Evolutionary conservation across 495 filamentous ascomycete genomes (phyloP).

Genomic region (Aspergillus hancockii): DNA sequence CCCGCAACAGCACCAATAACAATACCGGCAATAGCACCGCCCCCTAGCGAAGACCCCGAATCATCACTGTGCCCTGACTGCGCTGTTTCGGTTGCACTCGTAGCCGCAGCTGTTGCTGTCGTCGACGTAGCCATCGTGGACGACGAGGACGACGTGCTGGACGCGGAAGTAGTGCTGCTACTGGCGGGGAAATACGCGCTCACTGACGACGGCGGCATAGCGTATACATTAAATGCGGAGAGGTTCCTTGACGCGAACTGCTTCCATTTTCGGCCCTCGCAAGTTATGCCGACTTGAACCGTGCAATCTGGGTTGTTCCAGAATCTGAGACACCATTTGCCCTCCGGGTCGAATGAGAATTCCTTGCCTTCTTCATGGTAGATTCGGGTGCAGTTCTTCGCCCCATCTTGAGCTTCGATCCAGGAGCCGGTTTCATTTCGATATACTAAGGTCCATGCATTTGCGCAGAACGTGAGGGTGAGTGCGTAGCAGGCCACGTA

Average conservation of each 20-base stretch:
- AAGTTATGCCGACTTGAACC: conserved; percentile 10
- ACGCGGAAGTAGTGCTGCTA: conserved; percentile 4
- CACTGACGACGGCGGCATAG: conserved; percentile 11
- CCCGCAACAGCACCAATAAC: conserved; percentile 37
- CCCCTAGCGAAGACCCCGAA: conserved; percentile 11
- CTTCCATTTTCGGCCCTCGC: conserved; percentile 10
- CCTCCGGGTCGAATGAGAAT: conserved; percentile 21
- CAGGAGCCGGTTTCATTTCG: conserved; percentile 14
- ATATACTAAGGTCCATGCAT: conserved; percentile 19
- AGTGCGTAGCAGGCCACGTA: not conserved
- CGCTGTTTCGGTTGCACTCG: conserved; percentile 8
- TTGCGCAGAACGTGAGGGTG: not conserved
- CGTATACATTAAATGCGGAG: conserved; percentile 16
- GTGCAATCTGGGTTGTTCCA: conserved; percentile 12
- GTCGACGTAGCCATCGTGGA: conserved; percentile 5
- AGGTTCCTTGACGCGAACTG: conserved; percentile 10
- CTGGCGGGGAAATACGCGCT: conserved; percentile 8
- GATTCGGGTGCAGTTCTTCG: conserved; percentile 16
- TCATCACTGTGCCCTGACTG: not conserved
- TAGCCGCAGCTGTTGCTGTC: conserved; percentile 1
- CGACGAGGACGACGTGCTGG: conserved; percentile 3
- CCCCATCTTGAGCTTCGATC: not conserved
- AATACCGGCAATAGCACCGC: conserved; percentile 35
- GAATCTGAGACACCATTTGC: conserved; percentile 18
- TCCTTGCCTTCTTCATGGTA: conserved; percentile 17